Percentiles rank a stretch among this genome's conserved stretches.
These are phyloP conservation scores for Brassica balearica DNA, from an alignment of 441 rosid genomes.

Conservation along the genomic window DNA sequence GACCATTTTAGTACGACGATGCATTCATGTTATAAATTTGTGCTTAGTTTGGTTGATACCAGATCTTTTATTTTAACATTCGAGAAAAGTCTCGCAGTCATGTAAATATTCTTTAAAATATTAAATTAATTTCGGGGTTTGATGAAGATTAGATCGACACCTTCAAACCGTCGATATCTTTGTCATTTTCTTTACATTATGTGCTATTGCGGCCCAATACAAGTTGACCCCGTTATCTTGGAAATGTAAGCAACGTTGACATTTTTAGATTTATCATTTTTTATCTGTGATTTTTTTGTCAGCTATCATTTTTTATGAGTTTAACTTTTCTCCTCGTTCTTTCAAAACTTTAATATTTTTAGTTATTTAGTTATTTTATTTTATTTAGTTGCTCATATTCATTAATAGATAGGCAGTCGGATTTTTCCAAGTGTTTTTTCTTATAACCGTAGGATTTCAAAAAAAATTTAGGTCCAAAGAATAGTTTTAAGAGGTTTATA, in stretches of 20 bases:
- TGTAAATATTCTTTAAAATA: background rate
- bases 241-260: constrained; percentile 37
- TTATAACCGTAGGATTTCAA: background rate
- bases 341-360: background rate
- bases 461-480: too few species aligned
- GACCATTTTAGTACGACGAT: background rate
- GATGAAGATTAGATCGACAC: constrained; percentile 8
- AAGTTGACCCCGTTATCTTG: constrained; percentile 41
- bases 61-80: background rate
- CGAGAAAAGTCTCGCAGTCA: constrained; percentile 17
- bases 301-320: constrained; percentile 14
- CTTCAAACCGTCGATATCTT: constrained; percentile 24
- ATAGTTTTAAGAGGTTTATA: too few species aligned
- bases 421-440: constrained; percentile 5
- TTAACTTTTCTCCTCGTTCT: constrained; percentile 5
- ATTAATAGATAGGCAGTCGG: background rate
- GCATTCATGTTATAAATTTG: constrained; percentile 4
- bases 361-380: background rate
- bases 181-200: constrained; percentile 27
- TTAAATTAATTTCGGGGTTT: background rate
- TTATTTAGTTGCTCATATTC: background rate
- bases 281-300: background rate
- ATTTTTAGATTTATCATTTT: constrained; percentile 9
- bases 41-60: background rate
- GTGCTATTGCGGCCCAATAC: constrained; percentile 14